Percentiles rank a stretch among this genome's conserved stretches.
These are phyloP conservation scores for Cucurbita ficifolia DNA, from an alignment of 306 rosid species.

Conservation along the genomic window DNA sequence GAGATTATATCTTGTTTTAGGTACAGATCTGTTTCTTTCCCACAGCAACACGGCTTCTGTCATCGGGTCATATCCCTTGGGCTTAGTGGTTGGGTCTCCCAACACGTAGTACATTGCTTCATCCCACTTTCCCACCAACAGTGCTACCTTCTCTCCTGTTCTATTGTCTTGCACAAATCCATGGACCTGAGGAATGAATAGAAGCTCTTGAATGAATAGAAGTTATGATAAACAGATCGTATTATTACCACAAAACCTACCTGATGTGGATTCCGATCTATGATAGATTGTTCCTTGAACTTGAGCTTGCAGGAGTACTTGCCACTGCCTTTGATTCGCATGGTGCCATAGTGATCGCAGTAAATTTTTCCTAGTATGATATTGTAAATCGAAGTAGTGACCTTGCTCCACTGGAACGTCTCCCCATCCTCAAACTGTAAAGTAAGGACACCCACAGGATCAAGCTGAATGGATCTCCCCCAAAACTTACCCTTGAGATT, in stretches of 20 bases:
- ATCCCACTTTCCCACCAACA: slow-evolving; percentile 95
- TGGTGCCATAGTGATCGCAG: slow-evolving; percentile 94
- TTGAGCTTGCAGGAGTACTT: slow-evolving; percentile 91
- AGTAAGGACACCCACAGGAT: slow-evolving; percentile 88
- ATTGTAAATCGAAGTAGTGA: slow-evolving; percentile 94
- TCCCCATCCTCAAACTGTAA: slow-evolving; percentile 90
- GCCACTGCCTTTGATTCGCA: slow-evolving; percentile 92
- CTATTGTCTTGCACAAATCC: slow-evolving; percentile 97
- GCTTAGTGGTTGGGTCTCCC: slow-evolving; percentile 92
- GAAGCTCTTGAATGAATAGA: not conserved
- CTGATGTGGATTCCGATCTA: slow-evolving; percentile 95
- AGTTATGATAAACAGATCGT: not conserved
- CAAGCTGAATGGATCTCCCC: slow-evolving; percentile 97
- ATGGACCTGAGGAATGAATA: slow-evolving; percentile 50
- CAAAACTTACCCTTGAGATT: slow-evolving; percentile 95
- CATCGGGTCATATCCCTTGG: slow-evolving; percentile 96
- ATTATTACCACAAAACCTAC: slow-evolving; percentile 19
- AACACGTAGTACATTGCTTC: slow-evolving; percentile 93
- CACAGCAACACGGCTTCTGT: slow-evolving; percentile 87
- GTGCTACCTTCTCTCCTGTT: slow-evolving; percentile 98
- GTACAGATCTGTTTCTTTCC: slow-evolving; percentile 57
- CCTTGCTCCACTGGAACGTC: slow-evolving; percentile 95
- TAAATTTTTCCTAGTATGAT: slow-evolving; percentile 88
- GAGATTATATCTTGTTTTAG: slow-evolving; percentile 88
- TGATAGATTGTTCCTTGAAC: slow-evolving; percentile 97